Conservation (phyloP, 805 yeast genomes). For the Pichia pseudocactophila region DNA sequence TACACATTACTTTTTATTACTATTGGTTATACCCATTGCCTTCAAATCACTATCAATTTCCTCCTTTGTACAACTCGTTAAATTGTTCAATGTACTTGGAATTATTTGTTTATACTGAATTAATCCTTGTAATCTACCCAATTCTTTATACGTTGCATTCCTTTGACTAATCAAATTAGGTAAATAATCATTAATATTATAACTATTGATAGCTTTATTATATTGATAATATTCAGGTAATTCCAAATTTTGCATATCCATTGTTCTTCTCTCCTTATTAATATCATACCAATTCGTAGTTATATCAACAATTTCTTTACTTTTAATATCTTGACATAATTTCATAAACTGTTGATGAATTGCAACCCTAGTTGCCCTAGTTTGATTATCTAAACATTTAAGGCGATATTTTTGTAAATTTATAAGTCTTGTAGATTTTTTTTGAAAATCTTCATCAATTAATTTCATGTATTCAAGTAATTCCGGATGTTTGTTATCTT, state of each 20-base stretch:
- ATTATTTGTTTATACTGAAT: conserved; percentile 45
- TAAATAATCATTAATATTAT: conserved; percentile 19
- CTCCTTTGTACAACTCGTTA: conserved; percentile 55
- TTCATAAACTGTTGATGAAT: conserved; percentile 79
- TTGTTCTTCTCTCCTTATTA: conserved; percentile 75
- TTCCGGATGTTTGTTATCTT: conserved; percentile 88
- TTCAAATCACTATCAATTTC: conserved; percentile 68
- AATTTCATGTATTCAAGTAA: conserved; percentile 60
- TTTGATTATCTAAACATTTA: conserved; percentile 70
- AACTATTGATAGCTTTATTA: conserved; percentile 20
- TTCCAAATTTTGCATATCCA: conserved; percentile 57
- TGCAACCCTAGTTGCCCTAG: conserved; percentile 67
- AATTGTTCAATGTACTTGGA: conserved; percentile 68
- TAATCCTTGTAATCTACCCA: conserved; percentile 63
- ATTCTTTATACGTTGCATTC: conserved; percentile 55
- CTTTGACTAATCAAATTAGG: conserved; percentile 55
- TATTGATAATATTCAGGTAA: conserved; percentile 36
- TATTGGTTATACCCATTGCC: conserved; percentile 40
- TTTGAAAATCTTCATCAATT: conserved; percentile 67
- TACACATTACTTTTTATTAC: neutral
- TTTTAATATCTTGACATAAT: conserved; percentile 56
- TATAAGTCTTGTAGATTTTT: conserved; percentile 37
- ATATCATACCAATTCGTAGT: conserved; percentile 88
- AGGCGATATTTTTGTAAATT: conserved; percentile 52
- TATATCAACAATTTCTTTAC: conserved; percentile 55